Evolutionary conservation across 257 asterid genomes (phyloP).

Genomic region (Nicotiana obtusifolia): DNA sequence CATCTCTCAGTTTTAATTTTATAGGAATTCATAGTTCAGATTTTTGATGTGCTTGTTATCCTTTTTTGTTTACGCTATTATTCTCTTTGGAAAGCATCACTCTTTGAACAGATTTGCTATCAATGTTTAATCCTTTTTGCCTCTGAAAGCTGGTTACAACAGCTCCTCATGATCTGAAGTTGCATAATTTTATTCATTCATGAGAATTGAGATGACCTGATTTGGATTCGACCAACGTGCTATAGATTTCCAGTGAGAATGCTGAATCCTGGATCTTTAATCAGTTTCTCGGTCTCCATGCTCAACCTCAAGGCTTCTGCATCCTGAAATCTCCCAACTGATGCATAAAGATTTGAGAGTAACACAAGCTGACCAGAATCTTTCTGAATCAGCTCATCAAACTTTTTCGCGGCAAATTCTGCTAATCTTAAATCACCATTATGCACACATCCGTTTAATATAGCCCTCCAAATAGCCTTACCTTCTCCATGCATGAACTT

Average conservation of each 20-base stretch:
- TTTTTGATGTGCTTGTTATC: background rate
- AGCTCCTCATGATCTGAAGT: slow-evolving; percentile 1
- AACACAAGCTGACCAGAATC: slow-evolving; percentile 18
- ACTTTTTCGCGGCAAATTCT: slow-evolving; percentile 15
- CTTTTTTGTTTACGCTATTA: background rate
- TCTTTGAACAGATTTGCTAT: background rate
- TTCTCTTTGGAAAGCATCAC: background rate
- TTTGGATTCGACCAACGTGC: background rate
- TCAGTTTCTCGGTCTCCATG: slow-evolving; percentile 12
- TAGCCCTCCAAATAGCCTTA: slow-evolving; percentile 12
- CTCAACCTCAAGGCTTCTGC: slow-evolving; percentile 19
- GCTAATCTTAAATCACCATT: slow-evolving; percentile 13
- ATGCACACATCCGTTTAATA: slow-evolving; percentile 6
- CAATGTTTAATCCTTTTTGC: background rate
- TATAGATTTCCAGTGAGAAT: slow-evolving; percentile 4
- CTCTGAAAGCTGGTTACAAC: background rate
- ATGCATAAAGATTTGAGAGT: slow-evolving; percentile 19
- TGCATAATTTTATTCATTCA: background rate
- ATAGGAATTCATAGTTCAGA: background rate
- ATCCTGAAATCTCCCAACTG: slow-evolving; percentile 22
- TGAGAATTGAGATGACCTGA: background rate
- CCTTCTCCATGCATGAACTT: background rate
- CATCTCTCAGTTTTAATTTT: background rate
- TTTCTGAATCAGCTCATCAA: background rate
- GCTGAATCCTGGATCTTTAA: slow-evolving; percentile 16